Percentiles rank a stretch among this genome's conserved stretches.
Evolutionary conservation across 306 rosid genomes (phyloP).

Genomic region (Trifolium dubium): DNA sequence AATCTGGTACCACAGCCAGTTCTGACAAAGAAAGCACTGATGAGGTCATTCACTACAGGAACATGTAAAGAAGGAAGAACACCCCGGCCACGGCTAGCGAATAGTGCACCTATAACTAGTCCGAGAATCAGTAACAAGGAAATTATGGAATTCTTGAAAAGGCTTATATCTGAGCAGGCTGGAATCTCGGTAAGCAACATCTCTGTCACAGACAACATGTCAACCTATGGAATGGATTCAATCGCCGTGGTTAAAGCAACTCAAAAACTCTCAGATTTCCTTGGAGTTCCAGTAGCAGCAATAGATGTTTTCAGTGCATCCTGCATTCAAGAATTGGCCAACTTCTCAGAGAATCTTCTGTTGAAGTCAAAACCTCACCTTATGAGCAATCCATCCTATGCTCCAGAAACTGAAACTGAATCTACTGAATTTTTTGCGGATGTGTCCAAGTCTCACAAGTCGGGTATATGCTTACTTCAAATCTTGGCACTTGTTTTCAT

Average conservation of each 20-base stretch:
- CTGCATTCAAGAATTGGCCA: slow-evolving; percentile 81
- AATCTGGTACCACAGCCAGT: slow-evolving; percentile 63
- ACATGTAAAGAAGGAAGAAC: slow-evolving; percentile 69
- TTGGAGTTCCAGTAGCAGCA: slow-evolving; percentile 84
- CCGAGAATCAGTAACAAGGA: slow-evolving; percentile 52
- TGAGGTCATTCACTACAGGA: slow-evolving; percentile 78
- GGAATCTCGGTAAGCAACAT: slow-evolving; percentile 63
- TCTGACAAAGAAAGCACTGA: slow-evolving; percentile 47
- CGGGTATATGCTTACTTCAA: slow-evolving; percentile 60
- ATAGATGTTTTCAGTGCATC: slow-evolving; percentile 86
- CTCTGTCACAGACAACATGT: slow-evolving; percentile 63
- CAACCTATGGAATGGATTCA: slow-evolving; percentile 81
- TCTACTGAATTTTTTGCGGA: slow-evolving; percentile 55
- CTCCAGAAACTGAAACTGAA: slow-evolving; percentile 52
- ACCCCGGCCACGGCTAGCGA: slow-evolving; percentile 59
- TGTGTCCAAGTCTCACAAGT: slow-evolving; percentile 53
- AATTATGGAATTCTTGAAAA: slow-evolving; percentile 67
- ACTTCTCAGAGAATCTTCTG: slow-evolving; percentile 70
- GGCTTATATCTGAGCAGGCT: slow-evolving; percentile 77
- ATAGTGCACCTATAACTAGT: slow-evolving; percentile 40
- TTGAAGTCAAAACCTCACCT: slow-evolving; percentile 63
- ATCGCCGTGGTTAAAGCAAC: slow-evolving; percentile 88
- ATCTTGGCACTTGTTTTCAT: slow-evolving; percentile 63
- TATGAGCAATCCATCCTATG: slow-evolving; percentile 44
- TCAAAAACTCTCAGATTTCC: slow-evolving; percentile 86